Evolutionary conservation across 495 filamentous ascomycete species (phyloP), one percentile per base, ranked within the genome.

Genomic region (Corynascus novoguineensis): DNA sequence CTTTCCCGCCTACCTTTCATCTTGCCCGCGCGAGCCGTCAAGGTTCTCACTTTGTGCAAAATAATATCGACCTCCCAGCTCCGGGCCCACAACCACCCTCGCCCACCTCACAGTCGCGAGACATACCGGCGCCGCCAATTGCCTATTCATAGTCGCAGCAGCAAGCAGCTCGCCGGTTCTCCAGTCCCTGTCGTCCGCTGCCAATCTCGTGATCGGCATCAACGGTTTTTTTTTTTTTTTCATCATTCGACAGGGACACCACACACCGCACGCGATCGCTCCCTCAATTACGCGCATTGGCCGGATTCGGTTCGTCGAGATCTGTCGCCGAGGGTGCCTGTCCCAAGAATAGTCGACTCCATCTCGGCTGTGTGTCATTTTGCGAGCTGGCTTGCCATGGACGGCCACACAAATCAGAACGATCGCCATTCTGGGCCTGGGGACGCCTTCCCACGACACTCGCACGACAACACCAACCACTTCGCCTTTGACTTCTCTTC

Each of bases 31-130:
- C 46, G 22, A 50, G 63, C 63, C 59, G 58, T 62, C 63, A 62
- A 65, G 60, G 63, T 62, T 60, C 63, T 65, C 60, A 55, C 50
- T 40, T 21, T 32, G 28, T 52, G 59, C 59, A 58, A 62, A 57
- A 55, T 60, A 60, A 64, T 60, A 46, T 62, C 56, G 41, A 47
- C 21, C 38, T 35, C 46, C 46, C 38, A 38, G 44, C 51, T 54
- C 41, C 40, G 10, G 53, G 22, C 54, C 59, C 59, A 61, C 59
- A 38, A 55, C 53, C 32, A 31, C 22, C n/a, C 35, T 47, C 32
- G 24, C 57, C 37, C 50, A 34, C 19, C 27, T 42, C 38, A n/a
- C n/a, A 46, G 10, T 34, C 57, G 5, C 27, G 46, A 49, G 46
- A 32, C 46, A 32, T 17, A 10, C 40, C 19, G 27, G 27, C 17